Evolutionary conservation across 192 early-diverging fungal genomes (phyloP).

Genomic region (Chytriomyces hyalinus): DNA sequence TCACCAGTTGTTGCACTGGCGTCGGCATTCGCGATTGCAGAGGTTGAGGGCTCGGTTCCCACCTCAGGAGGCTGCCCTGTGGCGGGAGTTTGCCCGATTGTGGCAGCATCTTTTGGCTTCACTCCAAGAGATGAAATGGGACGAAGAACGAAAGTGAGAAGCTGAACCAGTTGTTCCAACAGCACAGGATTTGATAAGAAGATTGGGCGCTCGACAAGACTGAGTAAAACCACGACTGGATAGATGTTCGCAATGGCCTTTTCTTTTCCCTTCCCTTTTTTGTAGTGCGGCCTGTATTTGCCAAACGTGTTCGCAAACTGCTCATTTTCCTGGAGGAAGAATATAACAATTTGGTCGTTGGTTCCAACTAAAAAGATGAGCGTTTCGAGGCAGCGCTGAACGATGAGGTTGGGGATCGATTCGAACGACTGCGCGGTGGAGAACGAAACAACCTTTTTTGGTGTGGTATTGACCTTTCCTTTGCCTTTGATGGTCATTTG

Average conservation of each 20-base stretch:
- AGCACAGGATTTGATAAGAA: constrained; percentile 80
- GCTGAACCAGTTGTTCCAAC: constrained; percentile 87
- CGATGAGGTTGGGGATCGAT: constrained; percentile 84
- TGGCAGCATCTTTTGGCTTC: constrained; percentile 24
- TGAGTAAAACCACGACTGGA: constrained; percentile 77
- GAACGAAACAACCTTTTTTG: constrained; percentile 33
- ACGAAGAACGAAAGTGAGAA: constrained; percentile 80
- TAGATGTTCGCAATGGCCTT: constrained; percentile 55
- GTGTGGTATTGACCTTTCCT: constrained; percentile 52
- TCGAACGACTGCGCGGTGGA: constrained; percentile 47
- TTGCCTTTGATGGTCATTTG: constrained; percentile 72
- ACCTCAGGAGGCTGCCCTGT: neutral
- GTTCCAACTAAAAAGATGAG: constrained; percentile 77
- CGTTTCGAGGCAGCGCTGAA: constrained; percentile 85
- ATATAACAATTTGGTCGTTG: constrained; percentile 78
- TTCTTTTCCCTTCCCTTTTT: constrained; percentile 75
- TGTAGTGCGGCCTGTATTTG: constrained; percentile 47
- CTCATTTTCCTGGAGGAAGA: constrained; percentile 79
- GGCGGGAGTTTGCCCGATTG: constrained; percentile 14
- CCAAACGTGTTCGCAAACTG: constrained; percentile 39
- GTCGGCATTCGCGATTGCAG: neutral
- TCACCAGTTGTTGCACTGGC: neutral
- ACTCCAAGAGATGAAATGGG: constrained; percentile 62
- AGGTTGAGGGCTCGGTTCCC: neutral
- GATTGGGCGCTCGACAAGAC: constrained; percentile 80